These are phyloP conservation scores for Monosporozyma servazzii DNA, from an alignment of 805 yeast species.

Conservation along the genomic window DNA sequence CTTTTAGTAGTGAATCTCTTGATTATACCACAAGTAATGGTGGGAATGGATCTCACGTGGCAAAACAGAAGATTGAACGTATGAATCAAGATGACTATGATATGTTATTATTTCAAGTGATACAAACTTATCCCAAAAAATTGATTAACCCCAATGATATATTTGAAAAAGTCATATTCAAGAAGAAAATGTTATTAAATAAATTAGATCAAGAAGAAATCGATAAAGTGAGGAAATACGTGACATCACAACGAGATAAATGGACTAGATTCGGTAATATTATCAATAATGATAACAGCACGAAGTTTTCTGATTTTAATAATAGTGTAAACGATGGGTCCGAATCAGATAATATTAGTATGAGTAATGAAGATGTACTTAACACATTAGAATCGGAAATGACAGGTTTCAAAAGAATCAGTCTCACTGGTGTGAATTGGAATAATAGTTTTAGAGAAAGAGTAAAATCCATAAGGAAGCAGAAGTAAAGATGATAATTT, in stretches of 20 bases:
- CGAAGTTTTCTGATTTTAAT: neutral
- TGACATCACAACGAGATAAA: slow-evolving; percentile 45
- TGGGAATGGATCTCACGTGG: neutral
- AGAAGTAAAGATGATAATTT: neutral
- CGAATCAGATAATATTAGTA: slow-evolving; percentile 2
- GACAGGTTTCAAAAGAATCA: slow-evolving; percentile 29
- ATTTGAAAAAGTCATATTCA: slow-evolving; percentile 59
- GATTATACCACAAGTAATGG: neutral
- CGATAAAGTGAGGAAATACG: slow-evolving; percentile 65
- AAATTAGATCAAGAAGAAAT: slow-evolving; percentile 75
- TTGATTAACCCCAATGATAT: slow-evolving; percentile 58
- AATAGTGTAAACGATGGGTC: neutral
- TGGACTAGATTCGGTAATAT: slow-evolving; percentile 5
- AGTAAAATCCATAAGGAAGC: slow-evolving; percentile 33
- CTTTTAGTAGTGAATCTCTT: neutral
- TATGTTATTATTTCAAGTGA: slow-evolving; percentile 66
- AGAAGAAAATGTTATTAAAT: slow-evolving; percentile 59
- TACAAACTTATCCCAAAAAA: slow-evolving; percentile 73
- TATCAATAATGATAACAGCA: neutral
- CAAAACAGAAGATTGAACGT: neutral
- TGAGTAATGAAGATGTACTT: slow-evolving; percentile 22
- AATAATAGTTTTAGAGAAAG: slow-evolving; percentile 46
- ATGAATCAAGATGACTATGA: slow-evolving; percentile 31
- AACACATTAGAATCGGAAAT: slow-evolving; percentile 33
- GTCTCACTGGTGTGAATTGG: slow-evolving; percentile 47